Evolutionary conservation across 2,329 filamentous ascomycete genomes (phyloP).

Genomic region (Phialophora verrucosa): DNA sequence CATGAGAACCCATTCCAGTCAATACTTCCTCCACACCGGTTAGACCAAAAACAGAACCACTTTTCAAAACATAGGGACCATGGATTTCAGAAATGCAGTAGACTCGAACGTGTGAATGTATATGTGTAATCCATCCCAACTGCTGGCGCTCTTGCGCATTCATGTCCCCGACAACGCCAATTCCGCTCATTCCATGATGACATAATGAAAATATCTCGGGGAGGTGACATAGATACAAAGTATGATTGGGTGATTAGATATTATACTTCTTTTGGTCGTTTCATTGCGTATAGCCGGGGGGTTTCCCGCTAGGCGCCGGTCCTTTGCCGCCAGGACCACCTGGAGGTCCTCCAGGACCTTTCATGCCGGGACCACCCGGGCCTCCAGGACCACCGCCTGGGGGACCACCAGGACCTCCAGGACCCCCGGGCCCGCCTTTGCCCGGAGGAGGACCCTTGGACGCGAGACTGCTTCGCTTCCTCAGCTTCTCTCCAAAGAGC

Average conservation of each 20-base stretch:
- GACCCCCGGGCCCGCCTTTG: slow-evolving; percentile 30
- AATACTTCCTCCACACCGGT: not conserved
- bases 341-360: slow-evolving; percentile 28
- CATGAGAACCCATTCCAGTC: slow-evolving; percentile 3
- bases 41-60: not conserved
- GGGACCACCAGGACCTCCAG: slow-evolving; percentile 32
- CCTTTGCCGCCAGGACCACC: slow-evolving; percentile 22
- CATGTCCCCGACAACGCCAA: slow-evolving; percentile 27
- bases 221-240: slow-evolving; percentile 35
- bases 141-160: slow-evolving; percentile 28
- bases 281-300: slow-evolving; percentile 16
- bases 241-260: slow-evolving; percentile 27
- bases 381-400: slow-evolving; percentile 33
- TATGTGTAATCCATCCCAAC: slow-evolving; percentile 18
- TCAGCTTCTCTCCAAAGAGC: slow-evolving; percentile 52
- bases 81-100: not conserved
- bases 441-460: slow-evolving; percentile 35
- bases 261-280: slow-evolving; percentile 31
- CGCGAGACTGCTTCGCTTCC: slow-evolving; percentile 43
- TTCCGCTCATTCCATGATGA: slow-evolving; percentile 36
- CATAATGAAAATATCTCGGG: slow-evolving; percentile 27
- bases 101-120: slow-evolving; percentile 17
- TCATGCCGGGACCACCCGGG: slow-evolving; percentile 22
- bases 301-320: slow-evolving; percentile 24
- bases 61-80: slow-evolving; percentile 1